A percentile compares a stretch with the other conserved stretches of the same genome.
phyloP scores from a whole-genome alignment of 352 stramenopile genomes.

The Phytophthora kernoviae region DNA sequence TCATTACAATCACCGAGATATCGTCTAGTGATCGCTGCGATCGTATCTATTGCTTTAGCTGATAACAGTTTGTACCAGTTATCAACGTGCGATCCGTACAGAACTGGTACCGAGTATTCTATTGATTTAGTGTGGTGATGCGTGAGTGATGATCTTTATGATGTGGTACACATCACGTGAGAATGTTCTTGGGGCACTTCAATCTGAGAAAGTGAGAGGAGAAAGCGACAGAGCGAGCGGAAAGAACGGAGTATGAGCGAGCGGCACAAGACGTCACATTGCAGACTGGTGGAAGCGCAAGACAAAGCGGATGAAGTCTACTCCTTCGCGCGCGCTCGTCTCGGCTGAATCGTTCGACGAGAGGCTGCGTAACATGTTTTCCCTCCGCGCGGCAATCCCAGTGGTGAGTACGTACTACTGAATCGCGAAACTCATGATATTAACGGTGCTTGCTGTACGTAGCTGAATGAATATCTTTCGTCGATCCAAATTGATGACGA shows the following conservation, averaged over 20 bases:
- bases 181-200: neutral
- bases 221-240: slow-evolving; percentile 1
- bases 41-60: too few relatives aligned
- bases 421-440: slow-evolving; percentile 11
- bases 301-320: slow-evolving; percentile 16
- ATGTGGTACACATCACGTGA: too few relatives aligned
- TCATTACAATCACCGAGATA: too few relatives aligned
- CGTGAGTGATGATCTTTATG: too few relatives aligned
- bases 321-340: slow-evolving; percentile 14
- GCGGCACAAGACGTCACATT: too few relatives aligned
- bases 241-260: neutral
- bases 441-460: slow-evolving; percentile 9
- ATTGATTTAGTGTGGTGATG: too few relatives aligned
- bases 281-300: slow-evolving; percentile 4
- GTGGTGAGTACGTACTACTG: slow-evolving; percentile 22
- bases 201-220: neutral
- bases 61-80: too few relatives aligned
- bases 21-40: too few relatives aligned
- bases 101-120: too few relatives aligned
- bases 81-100: too few relatives aligned
- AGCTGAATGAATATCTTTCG: slow-evolving; percentile 24
- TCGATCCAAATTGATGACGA: slow-evolving; percentile 26
- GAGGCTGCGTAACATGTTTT: slow-evolving; percentile 28
- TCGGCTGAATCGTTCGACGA: slow-evolving; percentile 25
- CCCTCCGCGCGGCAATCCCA: slow-evolving; percentile 24